Conservation (phyloP, 139 green algal genomes). For the Choricystis sp. region DNA sequence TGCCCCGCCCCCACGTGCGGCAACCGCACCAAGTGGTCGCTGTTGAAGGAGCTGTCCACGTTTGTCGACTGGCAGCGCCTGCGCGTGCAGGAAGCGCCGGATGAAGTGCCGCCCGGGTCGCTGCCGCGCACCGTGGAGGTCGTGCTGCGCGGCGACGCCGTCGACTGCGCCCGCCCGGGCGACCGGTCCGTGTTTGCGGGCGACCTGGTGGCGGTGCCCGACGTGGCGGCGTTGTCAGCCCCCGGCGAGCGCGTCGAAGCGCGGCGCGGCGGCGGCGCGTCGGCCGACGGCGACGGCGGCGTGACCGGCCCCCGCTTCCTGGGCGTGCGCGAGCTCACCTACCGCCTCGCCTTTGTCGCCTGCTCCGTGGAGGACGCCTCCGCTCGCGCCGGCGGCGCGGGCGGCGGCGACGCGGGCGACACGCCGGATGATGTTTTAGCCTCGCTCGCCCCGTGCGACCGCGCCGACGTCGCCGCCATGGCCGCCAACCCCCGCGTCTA, state of each 20-base stretch:
- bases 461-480: constrained; percentile 23
- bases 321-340: constrained; percentile 81
- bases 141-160: constrained; percentile 77
- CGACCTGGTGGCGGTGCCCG: constrained; percentile 85
- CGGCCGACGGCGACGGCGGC: constrained; percentile 45
- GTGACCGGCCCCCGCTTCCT: constrained; percentile 35
- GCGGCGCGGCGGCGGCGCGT: constrained; percentile 3
- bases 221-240: constrained; percentile 56
- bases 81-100: constrained; percentile 84
- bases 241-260: constrained; percentile 31
- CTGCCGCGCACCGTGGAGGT: constrained; percentile 92
- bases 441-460: constrained; percentile 20
- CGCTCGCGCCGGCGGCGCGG: too few relatives aligned
- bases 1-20: constrained; percentile 73
- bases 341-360: constrained; percentile 78
- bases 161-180: constrained; percentile 86
- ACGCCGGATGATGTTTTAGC: constrained; percentile 40
- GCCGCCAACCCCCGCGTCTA: constrained; percentile 26
- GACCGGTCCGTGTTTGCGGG: constrained; percentile 88
- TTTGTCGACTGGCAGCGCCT: constrained; percentile 98
- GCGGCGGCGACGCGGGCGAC: constrained; percentile 29
- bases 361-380: constrained; percentile 33
- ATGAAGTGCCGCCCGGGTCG: constrained; percentile 82
- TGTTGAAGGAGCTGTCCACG: constrained; percentile 70
- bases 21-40: constrained; percentile 59